Conservation (phyloP, 2,329 filamentous ascomycete species). For the Cytospora piceae region DNA sequence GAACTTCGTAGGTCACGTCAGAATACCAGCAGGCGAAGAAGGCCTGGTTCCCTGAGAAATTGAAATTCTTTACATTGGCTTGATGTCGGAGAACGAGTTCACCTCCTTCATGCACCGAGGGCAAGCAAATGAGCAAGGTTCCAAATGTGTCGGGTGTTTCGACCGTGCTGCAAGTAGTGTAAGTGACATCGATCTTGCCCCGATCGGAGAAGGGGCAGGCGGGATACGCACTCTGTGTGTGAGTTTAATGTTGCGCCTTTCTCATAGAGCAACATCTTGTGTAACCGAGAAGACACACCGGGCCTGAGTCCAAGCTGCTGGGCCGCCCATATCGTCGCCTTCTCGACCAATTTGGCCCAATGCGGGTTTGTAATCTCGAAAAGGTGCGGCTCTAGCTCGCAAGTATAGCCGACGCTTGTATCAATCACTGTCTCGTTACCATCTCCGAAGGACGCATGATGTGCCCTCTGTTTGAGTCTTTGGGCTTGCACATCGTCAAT, state of each 20-base stretch:
- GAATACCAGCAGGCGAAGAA: constrained; percentile 49
- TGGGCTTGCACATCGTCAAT: background rate
- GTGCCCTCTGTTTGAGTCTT: background rate
- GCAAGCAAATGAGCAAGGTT: constrained; percentile 53
- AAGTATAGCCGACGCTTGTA: background rate
- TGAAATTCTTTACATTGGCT: constrained; percentile 33
- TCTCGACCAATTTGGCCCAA: background rate
- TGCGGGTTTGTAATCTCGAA: background rate
- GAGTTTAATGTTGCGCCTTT: constrained; percentile 40
- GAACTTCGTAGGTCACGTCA: constrained; percentile 56
- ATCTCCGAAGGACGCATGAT: background rate
- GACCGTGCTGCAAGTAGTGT: constrained; percentile 42
- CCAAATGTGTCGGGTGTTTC: constrained; percentile 54
- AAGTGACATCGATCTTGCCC: background rate
- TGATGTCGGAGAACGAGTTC: constrained; percentile 47
- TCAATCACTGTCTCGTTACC: background rate
- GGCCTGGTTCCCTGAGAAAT: constrained; percentile 39
- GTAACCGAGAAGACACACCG: background rate
- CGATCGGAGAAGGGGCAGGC: background rate
- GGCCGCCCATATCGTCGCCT: background rate
- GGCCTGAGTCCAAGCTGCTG: background rate
- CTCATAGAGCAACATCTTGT: constrained; percentile 56
- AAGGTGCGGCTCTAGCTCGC: background rate
- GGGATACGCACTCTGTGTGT: background rate
- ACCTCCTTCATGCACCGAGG: constrained; percentile 52